Evolutionary conservation across 495 filamentous ascomycete genomes (phyloP), one percentile per base, ranked within the genome.

Genomic region (Endocarpon pusillum): DNA sequence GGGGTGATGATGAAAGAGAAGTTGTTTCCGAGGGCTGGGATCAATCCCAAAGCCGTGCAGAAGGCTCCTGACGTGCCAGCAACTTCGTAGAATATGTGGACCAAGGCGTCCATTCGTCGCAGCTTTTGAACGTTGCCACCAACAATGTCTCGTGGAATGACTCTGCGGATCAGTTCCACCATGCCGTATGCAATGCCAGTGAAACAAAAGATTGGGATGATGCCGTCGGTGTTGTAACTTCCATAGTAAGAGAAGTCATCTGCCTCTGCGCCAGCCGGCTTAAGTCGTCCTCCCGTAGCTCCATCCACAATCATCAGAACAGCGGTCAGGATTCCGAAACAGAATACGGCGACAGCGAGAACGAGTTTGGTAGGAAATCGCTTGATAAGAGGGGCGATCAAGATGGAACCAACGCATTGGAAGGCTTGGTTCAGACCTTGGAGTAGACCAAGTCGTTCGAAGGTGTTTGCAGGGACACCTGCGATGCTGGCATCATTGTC

Each of bases 81-180:
- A 2, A 58, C 40, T 39, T 65, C 58, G 35, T 62, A 61, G 21
- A 61, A 56, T 15, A 64, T 62, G 36, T 65, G 58, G 2, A 57
- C 60, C 18, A 57, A 33, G n/a, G 54, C 54, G 41, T 65, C 61
- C 44, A 63, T 46, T 21, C 47, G 51, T 12, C 55, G 43, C 15
- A 64, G 42, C 35, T 62, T 64, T 11, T 49, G 44, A 23, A 64
- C 38, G 36, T 63, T 38, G n/a, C 58, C 58, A 12, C 58, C 61
- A 5, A 59, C 58, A 26, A 65, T 57, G 18, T 62, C 57, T 3
- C 58, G 43, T 2, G 58, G 57, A 11, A 63, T 63, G 11, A 63
- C 52, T 11, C 57, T 39, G 10, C 58, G 54, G 18, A 65, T 56
- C 25, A 62, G 43, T 39, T 65, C 61, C 8, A 65, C 54, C 59